These are phyloP conservation scores for Venturia nashicola DNA, from an alignment of 2,329 filamentous ascomycete genomes.

Conservation along the genomic window DNA sequence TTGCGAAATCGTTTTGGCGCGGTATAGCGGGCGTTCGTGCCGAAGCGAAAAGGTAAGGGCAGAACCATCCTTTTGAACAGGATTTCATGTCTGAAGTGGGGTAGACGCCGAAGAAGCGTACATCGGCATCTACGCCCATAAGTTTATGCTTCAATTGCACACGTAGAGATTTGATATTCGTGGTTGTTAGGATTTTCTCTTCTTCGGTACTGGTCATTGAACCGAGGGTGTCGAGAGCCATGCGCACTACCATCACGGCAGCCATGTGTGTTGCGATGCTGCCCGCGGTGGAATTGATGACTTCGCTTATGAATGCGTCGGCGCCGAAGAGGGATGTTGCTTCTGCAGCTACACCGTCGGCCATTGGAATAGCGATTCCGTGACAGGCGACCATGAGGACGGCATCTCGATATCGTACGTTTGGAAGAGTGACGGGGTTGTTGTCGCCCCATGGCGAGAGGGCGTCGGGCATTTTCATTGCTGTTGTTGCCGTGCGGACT, in stretches of 20 bases:
- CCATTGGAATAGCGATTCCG: neutral
- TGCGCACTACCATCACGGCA: neutral
- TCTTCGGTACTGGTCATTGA: slow-evolving; percentile 18
- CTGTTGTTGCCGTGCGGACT: slow-evolving; percentile 21
- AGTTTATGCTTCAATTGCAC: slow-evolving; percentile 27
- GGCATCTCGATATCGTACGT: slow-evolving; percentile 27
- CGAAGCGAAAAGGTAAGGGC: slow-evolving; percentile 24
- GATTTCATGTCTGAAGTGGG: slow-evolving; percentile 15
- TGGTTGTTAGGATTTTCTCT: slow-evolving; percentile 17
- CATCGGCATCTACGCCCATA: slow-evolving; percentile 27
- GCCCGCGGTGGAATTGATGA: neutral
- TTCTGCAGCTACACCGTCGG: neutral
- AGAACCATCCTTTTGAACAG: slow-evolving; percentile 27
- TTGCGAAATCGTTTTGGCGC: slow-evolving; percentile 22
- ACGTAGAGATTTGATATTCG: slow-evolving; percentile 22
- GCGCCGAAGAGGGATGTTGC: neutral
- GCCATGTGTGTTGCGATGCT: neutral
- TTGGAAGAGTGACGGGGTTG: slow-evolving; percentile 26
- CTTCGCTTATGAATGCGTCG: slow-evolving; percentile 17
- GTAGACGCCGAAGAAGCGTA: slow-evolving; percentile 20
- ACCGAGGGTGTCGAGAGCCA: neutral
- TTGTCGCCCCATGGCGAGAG: slow-evolving; percentile 28
- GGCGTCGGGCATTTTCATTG: slow-evolving; percentile 21
- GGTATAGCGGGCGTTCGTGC: slow-evolving; percentile 22
- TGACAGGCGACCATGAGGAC: slow-evolving; percentile 11